Conservation (phyloP, 345 rosid genomes). For the Firmiana major region DNA sequence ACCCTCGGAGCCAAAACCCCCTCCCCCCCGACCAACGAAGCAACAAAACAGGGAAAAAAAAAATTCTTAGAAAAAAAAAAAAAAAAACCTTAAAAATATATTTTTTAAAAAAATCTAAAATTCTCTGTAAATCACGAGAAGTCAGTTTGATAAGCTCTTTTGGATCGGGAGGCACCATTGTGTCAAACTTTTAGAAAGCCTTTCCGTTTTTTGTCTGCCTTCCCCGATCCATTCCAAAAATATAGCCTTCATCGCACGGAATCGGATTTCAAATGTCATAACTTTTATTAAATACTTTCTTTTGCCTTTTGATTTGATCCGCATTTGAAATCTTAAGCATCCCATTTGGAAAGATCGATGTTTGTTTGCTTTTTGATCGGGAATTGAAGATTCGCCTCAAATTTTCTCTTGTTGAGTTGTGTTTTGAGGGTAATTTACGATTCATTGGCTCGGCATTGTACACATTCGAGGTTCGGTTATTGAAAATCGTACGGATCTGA, state of each 20-base stretch:
- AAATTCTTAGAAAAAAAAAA: neutral
- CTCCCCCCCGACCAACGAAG: neutral
- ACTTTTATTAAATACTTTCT: neutral
- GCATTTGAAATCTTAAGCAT: neutral
- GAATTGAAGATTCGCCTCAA: neutral
- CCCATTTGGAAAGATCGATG: neutral
- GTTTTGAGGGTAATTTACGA: neutral
- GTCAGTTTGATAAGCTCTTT: neutral
- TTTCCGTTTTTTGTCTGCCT: neutral
- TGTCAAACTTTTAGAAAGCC: neutral
- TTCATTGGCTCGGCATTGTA: neutral
- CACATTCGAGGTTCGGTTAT: neutral
- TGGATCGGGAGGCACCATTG: constrained; percentile 8
- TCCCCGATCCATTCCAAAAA: neutral
- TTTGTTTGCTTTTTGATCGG: neutral
- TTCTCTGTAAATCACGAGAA: constrained; percentile 7
- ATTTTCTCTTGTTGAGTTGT: neutral
- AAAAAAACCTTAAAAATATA: neutral
- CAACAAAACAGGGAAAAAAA: neutral
- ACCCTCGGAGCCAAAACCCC: neutral
- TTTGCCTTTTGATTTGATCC: neutral
- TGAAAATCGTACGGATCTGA: constrained; percentile 4
- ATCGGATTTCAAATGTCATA: neutral
- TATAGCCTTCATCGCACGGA: neutral
- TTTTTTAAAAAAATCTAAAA: neutral